Evolutionary conservation across 257 asterid genomes (phyloP), one percentile per base, ranked within the genome.

Genomic region (Lantana camara): DNA sequence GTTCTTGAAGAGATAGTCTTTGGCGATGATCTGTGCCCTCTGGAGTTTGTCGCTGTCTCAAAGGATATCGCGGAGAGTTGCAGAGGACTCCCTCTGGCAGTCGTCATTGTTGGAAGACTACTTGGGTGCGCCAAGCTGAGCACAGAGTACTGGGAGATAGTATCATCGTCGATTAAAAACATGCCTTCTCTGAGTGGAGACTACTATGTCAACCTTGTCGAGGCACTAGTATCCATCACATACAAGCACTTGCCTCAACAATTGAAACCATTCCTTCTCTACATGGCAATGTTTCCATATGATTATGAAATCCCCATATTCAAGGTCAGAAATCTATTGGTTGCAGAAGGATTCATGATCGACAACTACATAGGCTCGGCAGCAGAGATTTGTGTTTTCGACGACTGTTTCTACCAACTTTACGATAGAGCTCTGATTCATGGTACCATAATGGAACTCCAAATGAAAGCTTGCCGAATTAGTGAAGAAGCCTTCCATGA

Each of bases 301-400:
- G 40, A 35, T 4, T 35, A 35, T 35, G 40, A 35, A 4, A 7
- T 35, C 7, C 40, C 11, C 7, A 1, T 35, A 4, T 58, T 17
- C 67, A 70, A 40, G 35, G 51, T 72, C 21, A 2, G 57, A n/a
- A 46, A 47, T 3, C 12, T 67, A 32, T 67, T 58, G 66, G 41
- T 47, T 67, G 57, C 40, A 14, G 73, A 67, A 20, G 73, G 64
- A 22, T 60, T 72, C 16, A 6, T 59, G 34, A 29, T 9, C 19
- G 38, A 3, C 1, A 15, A 15, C 3, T 3, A 35, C 57, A 7
- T 10, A 35, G 1, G 40, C 29, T 59, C 3, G 73, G 59, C 35
- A 20, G 60, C 11, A 38, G 66, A 45, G 73, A 35, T 35, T 4
- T 5, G 21, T 5, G 5, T 64, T 3, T 17, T 15, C 40, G 60